A percentile compares a stretch with the other conserved stretches of the same genome.
Conservation (phyloP, 208 protist genomes). For the Plasmodiophora brassicae region DNA sequence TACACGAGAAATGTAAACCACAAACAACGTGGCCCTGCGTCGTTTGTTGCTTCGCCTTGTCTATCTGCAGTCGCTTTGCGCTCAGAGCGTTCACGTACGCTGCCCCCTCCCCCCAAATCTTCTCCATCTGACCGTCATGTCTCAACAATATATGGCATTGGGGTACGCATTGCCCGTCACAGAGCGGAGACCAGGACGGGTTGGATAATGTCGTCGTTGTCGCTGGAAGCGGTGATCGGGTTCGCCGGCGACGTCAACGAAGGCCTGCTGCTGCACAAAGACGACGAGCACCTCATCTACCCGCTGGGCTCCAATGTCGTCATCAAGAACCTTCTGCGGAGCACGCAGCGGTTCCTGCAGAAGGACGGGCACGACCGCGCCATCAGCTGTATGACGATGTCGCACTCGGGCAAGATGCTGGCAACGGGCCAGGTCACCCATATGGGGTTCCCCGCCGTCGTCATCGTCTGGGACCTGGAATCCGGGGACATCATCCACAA, state of each 20-base stretch:
- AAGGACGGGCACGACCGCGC: constrained; percentile 79
- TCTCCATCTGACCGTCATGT: too few species aligned
- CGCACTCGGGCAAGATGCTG: constrained; percentile 74
- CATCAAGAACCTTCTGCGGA: constrained; percentile 62
- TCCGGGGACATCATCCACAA: constrained; percentile 66
- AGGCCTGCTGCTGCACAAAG: constrained; percentile 76
- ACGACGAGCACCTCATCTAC: constrained; percentile 79
- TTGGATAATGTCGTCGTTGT: constrained; percentile 26
- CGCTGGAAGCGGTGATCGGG: constrained; percentile 28
- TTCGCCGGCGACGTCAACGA: constrained; percentile 63
- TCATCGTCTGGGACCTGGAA: constrained; percentile 58
- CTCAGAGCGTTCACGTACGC: too few species aligned
- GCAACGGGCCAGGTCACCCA: constrained; percentile 85
- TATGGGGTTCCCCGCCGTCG: constrained; percentile 72
- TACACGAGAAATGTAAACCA: too few species aligned
- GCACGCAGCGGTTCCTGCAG: constrained; percentile 31
- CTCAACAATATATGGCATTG: too few species aligned
- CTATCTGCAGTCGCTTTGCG: too few species aligned
- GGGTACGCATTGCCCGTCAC: too few species aligned
- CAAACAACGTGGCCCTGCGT: too few species aligned
- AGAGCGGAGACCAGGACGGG: too few species aligned
- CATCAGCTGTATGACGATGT: constrained; percentile 83
- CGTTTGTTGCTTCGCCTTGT: too few species aligned
- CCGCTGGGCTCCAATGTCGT: constrained; percentile 82
- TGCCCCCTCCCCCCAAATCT: too few species aligned